A percentile compares a stretch with the other conserved stretches of the same genome.
Evolutionary conservation across 345 rosid genomes (phyloP).

Genomic region (Rhodamnia argentea): DNA sequence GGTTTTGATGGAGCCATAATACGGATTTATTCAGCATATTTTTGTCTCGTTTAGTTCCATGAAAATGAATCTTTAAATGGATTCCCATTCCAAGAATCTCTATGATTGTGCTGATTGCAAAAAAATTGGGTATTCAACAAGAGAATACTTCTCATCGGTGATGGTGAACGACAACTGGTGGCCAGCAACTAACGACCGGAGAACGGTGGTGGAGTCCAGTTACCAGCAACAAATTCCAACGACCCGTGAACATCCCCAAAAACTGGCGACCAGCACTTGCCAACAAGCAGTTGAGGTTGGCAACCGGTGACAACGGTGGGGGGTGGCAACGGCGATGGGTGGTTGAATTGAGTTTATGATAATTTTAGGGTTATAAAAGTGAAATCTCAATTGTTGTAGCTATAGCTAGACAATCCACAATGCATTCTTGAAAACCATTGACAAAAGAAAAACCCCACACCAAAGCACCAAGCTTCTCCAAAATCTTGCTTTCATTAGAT

Average conservation of each 20-base stretch:
- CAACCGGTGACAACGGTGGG: neutral
- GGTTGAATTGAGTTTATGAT: neutral
- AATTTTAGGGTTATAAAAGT: neutral
- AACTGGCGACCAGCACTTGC: neutral
- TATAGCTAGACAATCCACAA: neutral
- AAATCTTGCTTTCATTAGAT: neutral
- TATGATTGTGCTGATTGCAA: neutral
- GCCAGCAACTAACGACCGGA: neutral
- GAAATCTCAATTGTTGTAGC: neutral
- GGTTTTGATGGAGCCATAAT: neutral
- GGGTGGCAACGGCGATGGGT: accelerated
- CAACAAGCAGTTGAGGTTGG: neutral
- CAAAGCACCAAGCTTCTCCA: neutral
- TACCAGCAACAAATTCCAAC: neutral
- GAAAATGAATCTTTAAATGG: neutral
- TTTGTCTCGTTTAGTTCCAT: neutral
- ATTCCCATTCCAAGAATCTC: neutral
- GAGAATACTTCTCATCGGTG: neutral
- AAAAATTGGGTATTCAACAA: neutral
- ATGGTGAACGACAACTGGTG: neutral
- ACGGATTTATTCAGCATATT: neutral
- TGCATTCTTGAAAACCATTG: neutral
- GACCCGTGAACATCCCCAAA: neutral
- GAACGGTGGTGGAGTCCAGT: neutral
- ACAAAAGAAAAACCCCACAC: neutral